phyloP scores from a whole-genome alignment of 176 grass and related monocot genomes.

The Carex pumila region DNA sequence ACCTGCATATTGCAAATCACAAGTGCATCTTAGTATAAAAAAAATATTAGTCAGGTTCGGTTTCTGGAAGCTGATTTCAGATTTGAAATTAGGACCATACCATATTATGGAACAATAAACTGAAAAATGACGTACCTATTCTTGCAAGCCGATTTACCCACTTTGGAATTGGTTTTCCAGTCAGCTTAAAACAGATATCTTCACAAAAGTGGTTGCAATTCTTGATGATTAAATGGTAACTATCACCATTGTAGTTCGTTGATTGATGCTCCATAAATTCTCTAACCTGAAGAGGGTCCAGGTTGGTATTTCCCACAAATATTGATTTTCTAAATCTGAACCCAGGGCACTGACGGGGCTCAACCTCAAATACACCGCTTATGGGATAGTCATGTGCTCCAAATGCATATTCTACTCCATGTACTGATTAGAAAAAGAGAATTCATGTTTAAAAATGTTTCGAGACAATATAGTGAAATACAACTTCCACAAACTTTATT shows the following conservation, averaged over 20 bases:
- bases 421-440: constrained; percentile 39
- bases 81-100: not conserved
- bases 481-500: not conserved
- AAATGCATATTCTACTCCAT: constrained; percentile 95
- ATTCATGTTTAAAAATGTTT: not conserved
- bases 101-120: not conserved
- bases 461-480: not conserved
- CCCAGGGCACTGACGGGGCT: constrained; percentile 77
- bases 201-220: constrained; percentile 98
- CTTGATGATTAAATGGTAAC: constrained; percentile 87
- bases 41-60: not conserved
- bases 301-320: constrained; percentile 67
- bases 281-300: constrained; percentile 71
- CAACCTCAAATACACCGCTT: constrained; percentile 93
- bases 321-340: constrained; percentile 82
- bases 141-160: constrained; percentile 93
- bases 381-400: constrained; percentile 82
- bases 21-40: not conserved
- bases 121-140: constrained; percentile 46
- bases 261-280: constrained; percentile 74
- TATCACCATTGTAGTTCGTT: constrained; percentile 74
- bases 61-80: not conserved
- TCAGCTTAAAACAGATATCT: constrained; percentile 69
- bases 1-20: constrained; percentile 11
- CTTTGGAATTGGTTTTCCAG: constrained; percentile 86